Evolutionary conservation across 2,329 filamentous ascomycete species (phyloP).

Genomic region (Sphaerulina musiva): DNA sequence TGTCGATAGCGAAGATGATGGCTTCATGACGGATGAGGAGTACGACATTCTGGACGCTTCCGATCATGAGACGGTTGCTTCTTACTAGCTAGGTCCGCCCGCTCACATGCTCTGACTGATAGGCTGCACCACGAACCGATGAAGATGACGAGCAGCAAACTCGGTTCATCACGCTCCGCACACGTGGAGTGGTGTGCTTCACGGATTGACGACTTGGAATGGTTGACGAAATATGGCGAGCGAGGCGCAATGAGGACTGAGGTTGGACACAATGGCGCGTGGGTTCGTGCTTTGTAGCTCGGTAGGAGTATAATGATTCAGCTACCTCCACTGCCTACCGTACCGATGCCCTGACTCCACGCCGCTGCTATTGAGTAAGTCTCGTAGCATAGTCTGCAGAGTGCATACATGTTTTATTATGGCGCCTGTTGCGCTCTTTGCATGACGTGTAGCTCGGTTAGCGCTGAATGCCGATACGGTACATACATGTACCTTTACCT

Average conservation of each 20-base stretch:
- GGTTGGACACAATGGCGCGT: not conserved
- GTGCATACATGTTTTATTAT: too few relatives aligned
- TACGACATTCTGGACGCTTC: constrained; percentile 96
- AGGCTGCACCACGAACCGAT: not conserved
- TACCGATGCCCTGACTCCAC: not conserved
- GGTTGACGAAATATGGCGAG: not conserved
- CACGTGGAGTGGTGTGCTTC: not conserved
- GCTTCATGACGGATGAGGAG: constrained; percentile 93
- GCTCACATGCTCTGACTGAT: constrained; percentile 3
- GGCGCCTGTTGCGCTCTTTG: too few relatives aligned
- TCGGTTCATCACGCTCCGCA: not conserved
- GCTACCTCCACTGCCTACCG: not conserved
- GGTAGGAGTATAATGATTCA: not conserved
- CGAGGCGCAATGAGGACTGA: not conserved
- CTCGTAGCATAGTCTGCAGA: too few relatives aligned
- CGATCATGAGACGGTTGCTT: constrained; percentile 62
- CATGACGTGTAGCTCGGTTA: too few relatives aligned
- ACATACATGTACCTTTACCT: too few relatives aligned
- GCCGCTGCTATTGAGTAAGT: too few relatives aligned
- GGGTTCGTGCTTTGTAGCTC: not conserved
- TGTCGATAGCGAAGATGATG: constrained; percentile 60
- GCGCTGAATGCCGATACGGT: too few relatives aligned
- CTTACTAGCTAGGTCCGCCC: constrained; percentile 6
- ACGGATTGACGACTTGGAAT: not conserved
- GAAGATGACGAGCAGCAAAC: not conserved